Percentiles rank a stretch among this genome's conserved stretches.
These are phyloP conservation scores for Penstemon eatonii DNA, from an alignment of 257 asterid species.

Conservation along the genomic window DNA sequence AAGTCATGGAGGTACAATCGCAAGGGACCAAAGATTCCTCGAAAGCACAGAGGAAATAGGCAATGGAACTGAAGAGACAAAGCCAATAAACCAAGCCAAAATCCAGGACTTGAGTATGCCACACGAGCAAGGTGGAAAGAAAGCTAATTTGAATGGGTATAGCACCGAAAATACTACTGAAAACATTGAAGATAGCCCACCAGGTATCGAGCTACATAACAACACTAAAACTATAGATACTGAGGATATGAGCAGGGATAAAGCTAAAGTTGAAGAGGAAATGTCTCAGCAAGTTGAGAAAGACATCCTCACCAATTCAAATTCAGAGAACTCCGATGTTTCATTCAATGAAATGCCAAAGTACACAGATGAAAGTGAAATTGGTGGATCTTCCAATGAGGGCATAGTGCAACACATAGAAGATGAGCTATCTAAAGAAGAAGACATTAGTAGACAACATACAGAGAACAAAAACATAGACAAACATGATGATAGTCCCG, in stretches of 20 bases:
- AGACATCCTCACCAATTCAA: not conserved
- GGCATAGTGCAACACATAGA: not conserved
- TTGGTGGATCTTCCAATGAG: not conserved
- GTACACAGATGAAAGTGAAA: not conserved
- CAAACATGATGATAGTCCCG: not conserved
- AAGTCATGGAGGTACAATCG: conserved; percentile 5
- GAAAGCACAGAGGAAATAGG: conserved; percentile 6
- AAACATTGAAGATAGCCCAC: conserved; percentile 12
- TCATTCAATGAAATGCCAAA: not conserved
- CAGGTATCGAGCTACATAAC: conserved; percentile 10
- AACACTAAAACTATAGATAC: not conserved
- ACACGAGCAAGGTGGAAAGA: not conserved
- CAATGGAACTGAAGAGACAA: not conserved
- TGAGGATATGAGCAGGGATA: not conserved
- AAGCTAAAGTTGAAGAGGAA: not conserved
- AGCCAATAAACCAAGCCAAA: not conserved
- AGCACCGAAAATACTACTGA: not conserved
- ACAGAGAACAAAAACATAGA: not conserved
- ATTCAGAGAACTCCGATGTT: not conserved
- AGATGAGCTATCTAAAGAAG: not conserved
- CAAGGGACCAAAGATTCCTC: not conserved
- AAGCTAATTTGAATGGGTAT: not conserved
- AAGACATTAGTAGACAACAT: not conserved
- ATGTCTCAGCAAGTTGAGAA: not conserved
- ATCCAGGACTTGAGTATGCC: conserved; percentile 10